Evolutionary conservation across 495 filamentous ascomycete genomes (phyloP), one percentile per base, ranked within the genome.

Genomic region (Durotheca rogersii): DNA sequence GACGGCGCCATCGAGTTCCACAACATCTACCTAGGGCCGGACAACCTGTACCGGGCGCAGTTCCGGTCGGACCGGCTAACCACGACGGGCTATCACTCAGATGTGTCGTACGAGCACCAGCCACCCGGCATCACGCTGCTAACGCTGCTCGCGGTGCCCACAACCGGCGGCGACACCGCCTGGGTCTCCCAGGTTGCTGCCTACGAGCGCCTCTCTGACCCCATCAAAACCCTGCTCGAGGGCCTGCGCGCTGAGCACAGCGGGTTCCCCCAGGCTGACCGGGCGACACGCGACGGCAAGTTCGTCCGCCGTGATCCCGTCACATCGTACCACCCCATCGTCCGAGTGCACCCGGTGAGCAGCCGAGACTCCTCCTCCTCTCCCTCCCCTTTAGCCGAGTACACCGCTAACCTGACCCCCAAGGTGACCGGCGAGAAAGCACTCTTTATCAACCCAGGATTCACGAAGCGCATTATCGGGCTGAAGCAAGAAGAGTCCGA

Each of bases 381-480:
- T 4, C 9, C 23, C 23, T 7, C 0, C 11, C n/a, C 27, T 27
- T 38, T 30, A 20, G 25, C 6, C 14, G 29, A 12, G 12, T 25
- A 9, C 3, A 21, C 18, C 3, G 14, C 47, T 64, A 35, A 62
- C 21, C 25, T 6, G 2, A 17, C 15, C 6, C 23, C 16, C 16
- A 16, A 71, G 46, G 86, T 84, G 1, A 90, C 87, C 0, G 86
- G 87, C 23, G 82, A 87, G 74, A 91, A 89, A 64, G 84, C 85
- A 15, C 73, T 93, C 5, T 93, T 87, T 61, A 72, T 88, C 60
- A 90, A 90, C 62, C 85, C 85, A 3, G 88, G 88, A 20, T 93
- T 91, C 65, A 85, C 88, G 42, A 90, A 82, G 56, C 77, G 80
- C 39, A 87, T 91, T 47, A 72, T 87, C 15, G 88, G 88, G 0